phyloP scores from a whole-genome alignment of 306 rosid species.

The Benincasa hispida region DNA sequence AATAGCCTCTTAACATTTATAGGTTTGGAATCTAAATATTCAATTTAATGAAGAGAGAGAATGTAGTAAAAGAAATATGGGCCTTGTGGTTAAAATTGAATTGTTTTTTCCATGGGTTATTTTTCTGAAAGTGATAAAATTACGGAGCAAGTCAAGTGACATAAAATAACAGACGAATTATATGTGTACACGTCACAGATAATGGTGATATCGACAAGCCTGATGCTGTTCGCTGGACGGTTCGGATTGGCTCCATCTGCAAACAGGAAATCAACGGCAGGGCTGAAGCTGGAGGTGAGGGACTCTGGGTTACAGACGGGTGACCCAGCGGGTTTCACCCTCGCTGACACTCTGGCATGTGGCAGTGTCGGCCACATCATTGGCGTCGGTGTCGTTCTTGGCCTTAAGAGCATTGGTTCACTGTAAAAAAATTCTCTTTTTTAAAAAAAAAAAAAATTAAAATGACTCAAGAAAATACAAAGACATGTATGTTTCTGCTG shows the following conservation, averaged over 20 bases:
- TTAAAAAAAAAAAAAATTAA: too few relatives aligned
- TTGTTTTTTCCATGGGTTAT: too few relatives aligned
- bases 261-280: constrained; percentile 87
- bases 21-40: too few relatives aligned
- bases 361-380: constrained; percentile 81
- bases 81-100: too few relatives aligned
- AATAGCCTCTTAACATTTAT: too few relatives aligned
- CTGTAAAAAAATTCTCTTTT: constrained; percentile 24
- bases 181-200: constrained; percentile 28
- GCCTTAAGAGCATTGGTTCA: constrained; percentile 70
- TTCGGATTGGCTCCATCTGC: constrained; percentile 96
- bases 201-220: constrained; percentile 62
- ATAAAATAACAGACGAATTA: neutral
- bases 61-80: too few relatives aligned
- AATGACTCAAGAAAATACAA: neutral
- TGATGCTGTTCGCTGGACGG: constrained; percentile 95
- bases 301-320: constrained; percentile 94
- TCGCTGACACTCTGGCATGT: constrained; percentile 96
- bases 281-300: constrained; percentile 75
- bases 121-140: neutral
- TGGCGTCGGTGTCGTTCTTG: constrained; percentile 95
- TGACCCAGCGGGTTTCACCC: constrained; percentile 95
- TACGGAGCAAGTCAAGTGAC: neutral
- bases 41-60: too few relatives aligned
- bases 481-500: neutral